Base-by-base conservation (phyloP, 1,139 yeast genomes). In the Hyphopichia khmerensis region DNA sequence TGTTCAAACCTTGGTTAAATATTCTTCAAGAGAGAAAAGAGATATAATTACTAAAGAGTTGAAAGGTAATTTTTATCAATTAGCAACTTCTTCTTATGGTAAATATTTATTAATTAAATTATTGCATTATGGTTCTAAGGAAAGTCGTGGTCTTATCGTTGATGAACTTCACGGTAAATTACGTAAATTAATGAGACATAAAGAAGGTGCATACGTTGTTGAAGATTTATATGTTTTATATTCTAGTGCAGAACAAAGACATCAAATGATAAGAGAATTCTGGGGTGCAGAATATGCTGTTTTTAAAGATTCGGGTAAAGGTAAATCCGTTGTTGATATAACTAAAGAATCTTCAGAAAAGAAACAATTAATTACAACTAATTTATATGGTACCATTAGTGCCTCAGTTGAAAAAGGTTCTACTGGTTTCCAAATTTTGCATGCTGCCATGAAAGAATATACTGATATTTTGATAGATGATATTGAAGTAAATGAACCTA, bases 191-290 rank as follows among this genome's bases (percentile, higher is more conserved):
- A 90, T 93, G 95, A 84, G 95, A 74, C 98, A 93, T 67, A 85
- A 86, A 68, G 98, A 93, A 74, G 99, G 98, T 67, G 98, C 98
- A n/a, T 90, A 93, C 58, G 98, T 93, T 33, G 91, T 91, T 50
- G 98, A 93, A 68, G 99, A 93, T 72, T 77, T 90, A 55, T 93
- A 76, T 62, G 88, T 90, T 24, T 80, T 90, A 50, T 93, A 91
- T 64, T 80, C 96, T 4, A 82, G 90, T 24, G 78, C 85, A 35
- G 88, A 84, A 48, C 98, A 93, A 67, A 87, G 81, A 64, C 80
- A 81, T 42, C 96, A 89, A 66, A 90, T 93, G 84, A 80, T 93
- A 50, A 82, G 95, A 63, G 98, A 93, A 65, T 93, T 93, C 61
- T 93, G 96, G 88, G 98, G 98, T 42, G 80, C 96, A n/a, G 96